Conservation (phyloP, 768 basidiomycete species). For the Termitomyces sp. region DNA sequence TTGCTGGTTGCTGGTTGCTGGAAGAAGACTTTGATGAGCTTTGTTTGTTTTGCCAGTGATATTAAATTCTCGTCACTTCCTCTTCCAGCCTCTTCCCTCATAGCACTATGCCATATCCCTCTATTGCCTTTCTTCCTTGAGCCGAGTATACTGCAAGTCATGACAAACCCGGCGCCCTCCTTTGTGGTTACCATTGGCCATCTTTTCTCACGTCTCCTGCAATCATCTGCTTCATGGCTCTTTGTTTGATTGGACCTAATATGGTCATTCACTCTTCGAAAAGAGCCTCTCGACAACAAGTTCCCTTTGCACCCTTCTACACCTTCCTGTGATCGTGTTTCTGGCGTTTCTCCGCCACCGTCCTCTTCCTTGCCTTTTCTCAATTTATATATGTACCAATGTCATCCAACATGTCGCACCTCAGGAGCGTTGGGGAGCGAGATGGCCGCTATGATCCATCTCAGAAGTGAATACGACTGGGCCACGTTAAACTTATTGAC, state of each 20-base stretch:
- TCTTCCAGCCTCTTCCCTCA: background rate
- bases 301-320: background rate
- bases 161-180: background rate
- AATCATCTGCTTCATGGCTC: background rate
- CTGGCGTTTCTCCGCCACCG: background rate
- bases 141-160: background rate
- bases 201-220: background rate
- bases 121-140: too few relatives aligned
- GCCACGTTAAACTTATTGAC: background rate
- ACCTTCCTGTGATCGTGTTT: background rate
- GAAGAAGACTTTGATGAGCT: background rate
- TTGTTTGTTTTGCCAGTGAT: background rate
- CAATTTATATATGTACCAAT: background rate
- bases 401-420: background rate
- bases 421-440: background rate
- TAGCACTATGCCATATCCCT: too few relatives aligned
- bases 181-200: background rate
- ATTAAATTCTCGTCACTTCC: background rate
- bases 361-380: background rate
- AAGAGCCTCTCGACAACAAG: background rate
- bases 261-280: background rate
- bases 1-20: background rate
- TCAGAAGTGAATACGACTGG: background rate
- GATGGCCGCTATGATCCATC: too few relatives aligned
- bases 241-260: background rate